These are phyloP conservation scores for Chaetomiaceae sp. DNA, from an alignment of 2,329 filamentous ascomycete genomes.

Conservation along the genomic window DNA sequence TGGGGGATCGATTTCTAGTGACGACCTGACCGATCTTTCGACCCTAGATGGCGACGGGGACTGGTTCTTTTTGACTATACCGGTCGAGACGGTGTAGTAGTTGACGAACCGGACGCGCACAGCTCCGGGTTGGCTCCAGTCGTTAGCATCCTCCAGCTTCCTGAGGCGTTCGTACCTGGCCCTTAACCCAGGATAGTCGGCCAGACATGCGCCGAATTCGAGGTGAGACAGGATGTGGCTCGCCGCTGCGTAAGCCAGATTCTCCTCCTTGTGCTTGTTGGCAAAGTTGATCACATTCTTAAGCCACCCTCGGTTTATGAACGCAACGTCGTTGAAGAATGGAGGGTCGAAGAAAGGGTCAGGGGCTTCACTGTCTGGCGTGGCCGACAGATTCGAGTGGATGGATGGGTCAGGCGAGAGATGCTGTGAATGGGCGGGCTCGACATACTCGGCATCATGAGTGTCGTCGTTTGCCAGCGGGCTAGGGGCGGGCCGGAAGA, in stretches of 20 bases:
- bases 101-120: constrained; percentile 74
- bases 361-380: constrained; percentile 35
- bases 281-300: constrained; percentile 69
- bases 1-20: not conserved
- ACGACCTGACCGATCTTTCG: not conserved
- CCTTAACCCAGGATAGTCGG: constrained; percentile 68
- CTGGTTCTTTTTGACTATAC: constrained; percentile 55
- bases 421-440: constrained; percentile 16
- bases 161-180: constrained; percentile 65
- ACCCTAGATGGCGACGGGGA: not conserved
- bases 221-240: constrained; percentile 74
- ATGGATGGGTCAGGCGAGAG: constrained; percentile 28
- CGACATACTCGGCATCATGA: constrained; percentile 14
- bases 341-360: constrained; percentile 70
- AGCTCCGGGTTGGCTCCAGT: constrained; percentile 38
- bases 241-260: constrained; percentile 64
- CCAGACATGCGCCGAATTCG: constrained; percentile 76
- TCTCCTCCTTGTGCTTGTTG: constrained; percentile 70
- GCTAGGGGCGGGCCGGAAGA: constrained; percentile 55
- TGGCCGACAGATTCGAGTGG: constrained; percentile 24
- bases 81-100: constrained; percentile 84
- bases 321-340: constrained; percentile 68
- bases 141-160: constrained; percentile 66
- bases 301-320: constrained; percentile 66
- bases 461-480: constrained; percentile 26